A percentile compares a stretch with the other conserved stretches of the same genome.
Evolutionary conservation across 2,329 filamentous ascomycete species (phyloP).

Genomic region (Triangularia verruculosa): DNA sequence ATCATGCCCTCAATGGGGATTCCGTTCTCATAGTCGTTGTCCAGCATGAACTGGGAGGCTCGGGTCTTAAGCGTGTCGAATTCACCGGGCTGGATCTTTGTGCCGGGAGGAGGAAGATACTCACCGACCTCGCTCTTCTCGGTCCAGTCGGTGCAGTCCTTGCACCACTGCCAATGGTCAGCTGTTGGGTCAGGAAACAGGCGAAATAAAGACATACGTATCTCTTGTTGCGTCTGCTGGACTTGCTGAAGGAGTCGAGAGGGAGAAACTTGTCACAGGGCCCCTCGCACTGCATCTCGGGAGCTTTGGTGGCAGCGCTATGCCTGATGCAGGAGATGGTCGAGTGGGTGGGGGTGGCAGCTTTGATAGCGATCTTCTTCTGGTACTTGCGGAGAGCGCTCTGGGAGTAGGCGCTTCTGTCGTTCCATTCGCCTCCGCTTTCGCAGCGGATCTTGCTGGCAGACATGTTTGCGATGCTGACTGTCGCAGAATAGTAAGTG

Average conservation of each 20-base stretch:
- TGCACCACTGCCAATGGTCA: slow-evolving; percentile 36
- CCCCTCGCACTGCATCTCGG: slow-evolving; percentile 30
- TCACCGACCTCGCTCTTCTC: slow-evolving; percentile 22
- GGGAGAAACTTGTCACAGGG: slow-evolving; percentile 32
- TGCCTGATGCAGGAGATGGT: slow-evolving; percentile 33
- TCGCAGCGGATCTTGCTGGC: slow-evolving; percentile 25
- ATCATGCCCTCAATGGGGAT: not conserved
- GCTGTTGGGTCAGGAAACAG: slow-evolving; percentile 25
- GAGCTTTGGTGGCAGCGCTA: not conserved
- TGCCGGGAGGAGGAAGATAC: slow-evolving; percentile 27
- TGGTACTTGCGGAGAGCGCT: slow-evolving; percentile 31
- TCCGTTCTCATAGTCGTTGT: not conserved
- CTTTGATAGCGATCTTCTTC: slow-evolving; percentile 14
- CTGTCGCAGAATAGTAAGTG: not conserved
- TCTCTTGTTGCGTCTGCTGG: slow-evolving; percentile 30
- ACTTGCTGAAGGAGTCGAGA: slow-evolving; percentile 35
- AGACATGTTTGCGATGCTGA: slow-evolving; percentile 12
- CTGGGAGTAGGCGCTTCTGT: slow-evolving; percentile 30
- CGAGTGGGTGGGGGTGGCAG: slow-evolving; percentile 24
- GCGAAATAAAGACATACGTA: slow-evolving; percentile 29
- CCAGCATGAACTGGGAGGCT: not conserved
- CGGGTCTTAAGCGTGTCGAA: not conserved
- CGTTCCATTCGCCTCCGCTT: slow-evolving; percentile 32
- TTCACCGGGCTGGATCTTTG: slow-evolving; percentile 15
- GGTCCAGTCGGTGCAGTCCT: slow-evolving; percentile 33